Base-by-base conservation (phyloP, 306 rosid species). In the Sechiopsis laciniata region DNA sequence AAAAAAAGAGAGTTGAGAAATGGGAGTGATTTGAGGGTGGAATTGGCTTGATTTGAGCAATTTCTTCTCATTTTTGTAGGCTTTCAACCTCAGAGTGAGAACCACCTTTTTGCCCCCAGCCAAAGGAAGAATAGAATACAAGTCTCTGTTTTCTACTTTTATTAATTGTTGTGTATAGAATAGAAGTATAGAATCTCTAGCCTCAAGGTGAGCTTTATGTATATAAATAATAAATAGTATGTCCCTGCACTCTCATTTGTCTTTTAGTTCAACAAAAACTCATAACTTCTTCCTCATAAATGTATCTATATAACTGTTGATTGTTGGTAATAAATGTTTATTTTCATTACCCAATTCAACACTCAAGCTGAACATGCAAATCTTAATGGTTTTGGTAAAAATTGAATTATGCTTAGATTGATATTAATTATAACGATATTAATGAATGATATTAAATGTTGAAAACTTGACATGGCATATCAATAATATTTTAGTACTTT, bases 121-220 rank as follows among this genome's bases (percentile, higher is more conserved):
- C n/a, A 26, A 67, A 67, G 72, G 57, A 68, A 68, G 57, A 68
- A 68, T 48, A 22, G 55, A 66, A 66, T 66, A 42, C 72, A 24
- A 61, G 67, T 29, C 45, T 24, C 13, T 61, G 67, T 26, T 29
- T 61, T 26, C 46, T 14, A 13, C 19, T 14, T 26, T 26, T 60
- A 24, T 24, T 10, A n/a, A 57, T 0, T 6, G 7, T 40, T 40
- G 19, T 56, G 8, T 57, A 8, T 10, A 0, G 20, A 1, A 7
- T 57, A 57, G 14, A 59, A 60, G 66, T 24, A 60, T 60, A 60
- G 66, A 60, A 60, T 60, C 45, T 60, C 16, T 10, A 17, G 19
- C 26, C 45, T 60, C 35, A 3, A 55, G 42, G 15, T 24, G 66
- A 9, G 13, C 14, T 56, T 56, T 56, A 17, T 19, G 4, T 52